Percentiles rank a stretch among this genome's conserved stretches.
These are phyloP conservation scores for Gleditsia sinensis DNA, from an alignment of 306 rosid species.

Conservation along the genomic window DNA sequence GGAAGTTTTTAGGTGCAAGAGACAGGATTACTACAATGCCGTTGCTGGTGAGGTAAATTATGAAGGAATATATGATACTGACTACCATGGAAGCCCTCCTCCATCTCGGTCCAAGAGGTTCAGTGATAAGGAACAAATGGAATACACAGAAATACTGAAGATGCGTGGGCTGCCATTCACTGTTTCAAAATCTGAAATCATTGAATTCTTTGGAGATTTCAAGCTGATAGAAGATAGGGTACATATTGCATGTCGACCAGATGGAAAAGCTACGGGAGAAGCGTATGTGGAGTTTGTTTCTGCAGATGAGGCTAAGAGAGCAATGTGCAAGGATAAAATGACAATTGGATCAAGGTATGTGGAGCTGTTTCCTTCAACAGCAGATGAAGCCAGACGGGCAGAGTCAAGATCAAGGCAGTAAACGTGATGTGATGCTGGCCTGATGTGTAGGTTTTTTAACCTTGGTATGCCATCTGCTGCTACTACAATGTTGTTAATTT, in stretches of 20 bases:
- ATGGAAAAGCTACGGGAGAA: constrained; percentile 98
- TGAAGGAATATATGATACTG: constrained; percentile 87
- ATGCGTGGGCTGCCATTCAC: constrained; percentile 94
- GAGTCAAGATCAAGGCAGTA: constrained; percentile 98
- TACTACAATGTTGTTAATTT: constrained; percentile 23
- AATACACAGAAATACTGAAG: constrained; percentile 93
- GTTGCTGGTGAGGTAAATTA: constrained; percentile 83
- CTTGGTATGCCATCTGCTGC: constrained; percentile 25
- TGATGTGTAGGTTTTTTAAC: constrained; percentile 24
- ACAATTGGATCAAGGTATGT: constrained; percentile 97
- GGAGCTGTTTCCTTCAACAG: constrained; percentile 97
- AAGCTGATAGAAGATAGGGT: constrained; percentile 74
- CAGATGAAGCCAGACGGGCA: constrained; percentile 93
- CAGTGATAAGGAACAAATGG: constrained; percentile 92
- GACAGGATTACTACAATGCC: constrained; percentile 93
- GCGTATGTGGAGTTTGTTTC: constrained; percentile 94
- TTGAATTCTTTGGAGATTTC: constrained; percentile 81
- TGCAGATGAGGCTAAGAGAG: constrained; percentile 84
- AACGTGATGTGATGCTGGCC: constrained; percentile 29
- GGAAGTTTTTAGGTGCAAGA: constrained; percentile 94
- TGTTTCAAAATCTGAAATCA: constrained; percentile 64
- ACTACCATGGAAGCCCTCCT: constrained; percentile 95
- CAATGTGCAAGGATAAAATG: constrained; percentile 98
- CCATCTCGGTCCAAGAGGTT: constrained; percentile 79
- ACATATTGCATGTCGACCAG: constrained; percentile 92